Conservation (phyloP, 2,329 filamentous ascomycete species). For the Neodidymelliopsis sp. region DNA sequence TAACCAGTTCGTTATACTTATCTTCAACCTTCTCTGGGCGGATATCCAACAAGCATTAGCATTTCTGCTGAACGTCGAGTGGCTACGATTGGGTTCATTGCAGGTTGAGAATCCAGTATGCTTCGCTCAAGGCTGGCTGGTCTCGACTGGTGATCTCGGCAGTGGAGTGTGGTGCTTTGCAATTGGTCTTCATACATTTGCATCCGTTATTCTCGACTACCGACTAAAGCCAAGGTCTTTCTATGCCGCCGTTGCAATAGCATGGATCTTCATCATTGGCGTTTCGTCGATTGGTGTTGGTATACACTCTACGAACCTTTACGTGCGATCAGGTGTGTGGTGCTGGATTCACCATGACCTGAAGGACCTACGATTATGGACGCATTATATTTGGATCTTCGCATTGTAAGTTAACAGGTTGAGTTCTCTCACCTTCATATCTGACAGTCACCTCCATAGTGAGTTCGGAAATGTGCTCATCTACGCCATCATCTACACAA, state of each 20-base stretch:
- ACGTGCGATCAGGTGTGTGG: constrained; percentile 71
- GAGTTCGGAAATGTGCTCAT: constrained; percentile 61
- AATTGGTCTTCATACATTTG: constrained; percentile 72
- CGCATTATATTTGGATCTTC: constrained; percentile 73
- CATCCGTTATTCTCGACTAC: constrained; percentile 65
- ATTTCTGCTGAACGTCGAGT: constrained; percentile 69
- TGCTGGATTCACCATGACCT: constrained; percentile 70
- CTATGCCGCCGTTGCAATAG: constrained; percentile 54
- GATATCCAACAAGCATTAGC: constrained; percentile 71
- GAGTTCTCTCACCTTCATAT: background rate
- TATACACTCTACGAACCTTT: constrained; percentile 57
- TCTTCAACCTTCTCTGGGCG: constrained; percentile 73
- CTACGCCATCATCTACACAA: constrained; percentile 55
- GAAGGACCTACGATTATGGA: constrained; percentile 62
- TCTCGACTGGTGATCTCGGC: constrained; percentile 71
- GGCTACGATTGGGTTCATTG: constrained; percentile 64
- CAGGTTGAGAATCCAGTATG: constrained; percentile 63
- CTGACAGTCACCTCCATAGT: constrained; percentile 19
- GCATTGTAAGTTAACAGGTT: constrained; percentile 42
- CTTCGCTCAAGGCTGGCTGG: constrained; percentile 72
- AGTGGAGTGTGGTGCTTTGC: constrained; percentile 71
- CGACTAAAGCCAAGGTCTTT: constrained; percentile 61
- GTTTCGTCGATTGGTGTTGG: constrained; percentile 62
- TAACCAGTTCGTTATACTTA: constrained; percentile 74
- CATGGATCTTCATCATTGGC: constrained; percentile 68